These are phyloP conservation scores for Orbilia ellipsospora DNA, from an alignment of 2,329 filamentous ascomycete genomes.

Conservation along the genomic window DNA sequence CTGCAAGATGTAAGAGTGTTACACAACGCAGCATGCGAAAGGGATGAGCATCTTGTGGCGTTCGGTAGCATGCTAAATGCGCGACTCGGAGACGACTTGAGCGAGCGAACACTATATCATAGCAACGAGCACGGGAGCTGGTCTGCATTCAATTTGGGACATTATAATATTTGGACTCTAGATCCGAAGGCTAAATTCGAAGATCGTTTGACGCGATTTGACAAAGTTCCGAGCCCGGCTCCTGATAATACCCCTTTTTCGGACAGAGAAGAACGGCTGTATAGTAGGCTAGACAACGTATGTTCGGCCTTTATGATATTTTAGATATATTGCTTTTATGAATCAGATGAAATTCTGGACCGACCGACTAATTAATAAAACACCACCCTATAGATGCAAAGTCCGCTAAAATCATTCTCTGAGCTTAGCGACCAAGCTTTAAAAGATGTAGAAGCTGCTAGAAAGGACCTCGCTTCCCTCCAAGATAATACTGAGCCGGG, in stretches of 20 bases:
- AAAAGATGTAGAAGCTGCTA: constrained; percentile 17
- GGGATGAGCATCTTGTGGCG: not conserved
- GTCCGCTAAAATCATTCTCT: constrained; percentile 31
- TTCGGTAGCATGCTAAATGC: constrained; percentile 7
- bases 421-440: constrained; percentile 31
- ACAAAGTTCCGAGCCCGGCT: too few relatives aligned
- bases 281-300: constrained; percentile 38
- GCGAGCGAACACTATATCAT: not conserved
- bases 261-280: constrained; percentile 28
- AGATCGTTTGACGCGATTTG: too few relatives aligned
- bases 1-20: constrained; percentile 14
- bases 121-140: not conserved
- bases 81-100: not conserved
- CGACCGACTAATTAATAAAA: not conserved
- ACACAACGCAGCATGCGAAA: constrained; percentile 18
- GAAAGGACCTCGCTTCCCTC: constrained; percentile 7
- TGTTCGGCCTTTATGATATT: not conserved
- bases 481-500: not conserved
- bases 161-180: constrained; percentile 30
- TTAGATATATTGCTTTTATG: not conserved
- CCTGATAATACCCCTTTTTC: not conserved
- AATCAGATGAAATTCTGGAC: not conserved
- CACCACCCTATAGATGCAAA: constrained; percentile 13
- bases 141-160: constrained; percentile 13
- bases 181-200: not conserved